Evolutionary conservation across 441 rosid genomes (phyloP).

Genomic region (Metrosideros polymorpha): DNA sequence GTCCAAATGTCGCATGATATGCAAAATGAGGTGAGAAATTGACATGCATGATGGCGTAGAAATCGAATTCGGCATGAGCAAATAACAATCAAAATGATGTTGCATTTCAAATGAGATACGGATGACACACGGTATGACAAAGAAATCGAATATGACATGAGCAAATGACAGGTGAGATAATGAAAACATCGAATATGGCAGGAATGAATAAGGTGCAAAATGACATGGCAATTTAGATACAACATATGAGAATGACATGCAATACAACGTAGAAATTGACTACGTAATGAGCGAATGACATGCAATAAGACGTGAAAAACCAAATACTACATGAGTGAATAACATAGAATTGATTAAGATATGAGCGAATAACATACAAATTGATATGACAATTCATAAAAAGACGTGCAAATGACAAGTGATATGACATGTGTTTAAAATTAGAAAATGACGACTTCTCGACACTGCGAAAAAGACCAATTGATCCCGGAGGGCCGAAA

Average conservation of each 20-base stretch:
- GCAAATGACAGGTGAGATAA: not conserved
- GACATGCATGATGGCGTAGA: not conserved
- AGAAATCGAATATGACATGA: not conserved
- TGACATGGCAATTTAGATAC: not conserved
- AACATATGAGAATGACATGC: not conserved
- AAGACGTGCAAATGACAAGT: not conserved
- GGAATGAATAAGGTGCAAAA: not conserved
- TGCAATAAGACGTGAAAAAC: not conserved
- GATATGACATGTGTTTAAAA: not conserved
- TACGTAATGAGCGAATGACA: not conserved
- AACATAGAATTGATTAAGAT: not conserved
- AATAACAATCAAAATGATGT: not conserved
- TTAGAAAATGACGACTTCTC: not conserved
- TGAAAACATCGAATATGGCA: not conserved
- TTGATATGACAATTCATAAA: not conserved
- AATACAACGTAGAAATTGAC: not conserved
- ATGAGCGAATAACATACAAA: not conserved
- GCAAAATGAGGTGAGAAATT: not conserved
- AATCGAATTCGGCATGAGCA: not conserved
- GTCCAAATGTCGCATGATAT: rapidly evolving
- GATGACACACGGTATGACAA: not conserved
- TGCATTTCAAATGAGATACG: not conserved
- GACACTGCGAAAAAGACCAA: not conserved
- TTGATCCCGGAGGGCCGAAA: not conserved
- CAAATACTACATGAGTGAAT: not conserved